Base-by-base conservation (phyloP, 2,329 filamentous ascomycete species). In the Diaporthe capsici region DNA sequence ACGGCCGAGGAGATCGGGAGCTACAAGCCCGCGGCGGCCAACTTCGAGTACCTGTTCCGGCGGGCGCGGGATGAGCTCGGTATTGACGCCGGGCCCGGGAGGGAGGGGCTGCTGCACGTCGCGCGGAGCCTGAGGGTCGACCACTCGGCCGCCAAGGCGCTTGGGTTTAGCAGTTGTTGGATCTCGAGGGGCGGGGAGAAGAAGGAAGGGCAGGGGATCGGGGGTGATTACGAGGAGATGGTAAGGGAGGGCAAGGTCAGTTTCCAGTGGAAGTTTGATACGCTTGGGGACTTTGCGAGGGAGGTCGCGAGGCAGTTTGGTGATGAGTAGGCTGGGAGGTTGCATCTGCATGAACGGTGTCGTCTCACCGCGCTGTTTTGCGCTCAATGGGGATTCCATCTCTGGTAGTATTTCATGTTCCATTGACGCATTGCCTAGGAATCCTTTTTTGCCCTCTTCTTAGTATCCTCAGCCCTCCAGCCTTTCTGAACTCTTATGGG, bases 1-100 rank as follows among this genome's bases (percentile, higher is more conserved):
- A 94, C 93, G 3, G 94, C 94, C 2, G 86, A 95, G 83, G 90
- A 93, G 60, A 90, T 95, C 72, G 93, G 94, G 1, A 88, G 86
- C 9, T 95, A 95, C 82, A 95, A 95, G 85, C 94, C 94, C 0
- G 84, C 89, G 76, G 81, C 84, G 51, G 81, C 82, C 39, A 95
- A 94, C 79, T 95, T 95, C 78, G 86, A 89, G 74, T 93, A 93
- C 80, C 84, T 95, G 83, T 84, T 94, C 20, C 81, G 82, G 20
- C 85, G 88, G 47, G 88, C 90, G 25, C 77, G 88, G 79, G 79
- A 82, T 4, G 87, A 90, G 8, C 88, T 93, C 71, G 91, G 89
- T 0, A 81, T 94, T 0, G 80, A 82, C 6, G 78, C 78, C 77
- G 86, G 88, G 42, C 87, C 87, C 76, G 84, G 85, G 39, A 22